Percentiles rank a stretch among this genome's conserved stretches.
These are phyloP conservation scores for Lactifluus pinguis DNA, from an alignment of 768 basidiomycete species.

Conservation along the genomic window DNA sequence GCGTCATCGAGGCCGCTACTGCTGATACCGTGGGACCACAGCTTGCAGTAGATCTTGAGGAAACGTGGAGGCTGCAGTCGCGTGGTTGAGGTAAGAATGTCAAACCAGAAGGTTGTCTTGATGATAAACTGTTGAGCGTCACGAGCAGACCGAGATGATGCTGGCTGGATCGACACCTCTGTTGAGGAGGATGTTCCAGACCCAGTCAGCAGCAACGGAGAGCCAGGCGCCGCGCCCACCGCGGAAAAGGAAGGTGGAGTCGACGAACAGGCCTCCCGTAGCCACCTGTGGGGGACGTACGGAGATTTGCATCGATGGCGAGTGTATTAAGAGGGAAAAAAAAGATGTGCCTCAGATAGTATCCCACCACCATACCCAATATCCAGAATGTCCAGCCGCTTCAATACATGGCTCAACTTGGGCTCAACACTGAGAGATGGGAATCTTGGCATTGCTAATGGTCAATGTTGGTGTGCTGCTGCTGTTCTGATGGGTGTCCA, in stretches of 20 bases:
- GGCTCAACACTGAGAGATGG: too few species aligned
- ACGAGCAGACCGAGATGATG: constrained; percentile 36
- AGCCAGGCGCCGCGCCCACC: constrained; percentile 73
- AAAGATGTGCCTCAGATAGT: too few species aligned
- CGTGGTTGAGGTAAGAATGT: constrained; percentile 73
- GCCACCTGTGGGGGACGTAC: constrained; percentile 8
- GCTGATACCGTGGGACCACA: constrained; percentile 49
- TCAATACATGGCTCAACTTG: too few species aligned
- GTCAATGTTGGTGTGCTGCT: too few species aligned
- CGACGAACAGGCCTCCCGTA: constrained; percentile 57
- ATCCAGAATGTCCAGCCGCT: too few species aligned
- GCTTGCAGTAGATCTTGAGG: constrained; percentile 41
- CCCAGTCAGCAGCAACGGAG: constrained; percentile 48
- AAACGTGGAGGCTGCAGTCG: constrained; percentile 51
- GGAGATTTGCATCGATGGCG: too few species aligned
- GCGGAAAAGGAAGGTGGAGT: constrained; percentile 69
- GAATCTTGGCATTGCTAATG: too few species aligned
- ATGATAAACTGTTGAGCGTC: constrained; percentile 62
- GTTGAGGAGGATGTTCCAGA: constrained; percentile 42
- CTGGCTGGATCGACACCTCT: constrained; percentile 33
- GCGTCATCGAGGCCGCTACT: neutral
- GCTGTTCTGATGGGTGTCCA: too few species aligned
- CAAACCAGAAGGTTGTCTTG: constrained; percentile 83
- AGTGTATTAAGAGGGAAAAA: too few species aligned
- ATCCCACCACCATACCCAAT: too few species aligned